Evolutionary conservation across 495 filamentous ascomycete species (phyloP).

Genomic region (Thermochaetoides thermophila): DNA sequence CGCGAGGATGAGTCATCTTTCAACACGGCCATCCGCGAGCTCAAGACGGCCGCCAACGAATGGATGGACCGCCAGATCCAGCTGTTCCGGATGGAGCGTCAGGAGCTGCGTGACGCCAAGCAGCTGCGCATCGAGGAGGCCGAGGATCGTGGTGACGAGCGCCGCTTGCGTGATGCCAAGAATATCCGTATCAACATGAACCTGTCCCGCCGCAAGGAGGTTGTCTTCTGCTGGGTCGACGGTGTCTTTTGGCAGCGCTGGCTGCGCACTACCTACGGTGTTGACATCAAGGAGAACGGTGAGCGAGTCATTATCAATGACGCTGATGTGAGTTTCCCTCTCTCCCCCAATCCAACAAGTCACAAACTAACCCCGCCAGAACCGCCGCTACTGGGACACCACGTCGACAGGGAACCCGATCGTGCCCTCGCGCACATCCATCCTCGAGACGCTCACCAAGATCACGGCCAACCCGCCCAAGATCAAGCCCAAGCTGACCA

Average conservation of each 20-base stretch:
- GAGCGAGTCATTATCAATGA: constrained; percentile 95
- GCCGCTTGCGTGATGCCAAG: constrained; percentile 76
- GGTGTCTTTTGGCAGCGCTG: constrained; percentile 95
- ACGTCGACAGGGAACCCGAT: constrained; percentile 80
- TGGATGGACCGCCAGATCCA: constrained; percentile 96
- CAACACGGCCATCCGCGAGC: constrained; percentile 61
- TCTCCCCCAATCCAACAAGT: not conserved
- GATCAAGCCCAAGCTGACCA: constrained; percentile 75
- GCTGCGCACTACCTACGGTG: constrained; percentile 85
- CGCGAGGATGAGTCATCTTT: constrained; percentile 70
- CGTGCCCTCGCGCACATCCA: constrained; percentile 79
- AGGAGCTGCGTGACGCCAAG: constrained; percentile 86
- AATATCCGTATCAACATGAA: constrained; percentile 82
- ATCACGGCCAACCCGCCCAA: constrained; percentile 57
- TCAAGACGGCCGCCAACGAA: constrained; percentile 88
- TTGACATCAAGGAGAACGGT: constrained; percentile 66
- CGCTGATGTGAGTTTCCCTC: constrained; percentile 61
- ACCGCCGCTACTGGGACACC: constrained; percentile 85
- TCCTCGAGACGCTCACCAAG: constrained; percentile 84
- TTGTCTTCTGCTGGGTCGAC: constrained; percentile 97
- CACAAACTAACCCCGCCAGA: constrained; percentile 40
- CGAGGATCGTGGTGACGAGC: constrained; percentile 81
- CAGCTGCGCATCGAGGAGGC: constrained; percentile 92
- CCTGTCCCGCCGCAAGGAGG: constrained; percentile 70
- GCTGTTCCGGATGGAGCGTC: constrained; percentile 75